phyloP scores from a whole-genome alignment of 192 early-diverging fungal species.

The Umbelopsis vinacea region DNA sequence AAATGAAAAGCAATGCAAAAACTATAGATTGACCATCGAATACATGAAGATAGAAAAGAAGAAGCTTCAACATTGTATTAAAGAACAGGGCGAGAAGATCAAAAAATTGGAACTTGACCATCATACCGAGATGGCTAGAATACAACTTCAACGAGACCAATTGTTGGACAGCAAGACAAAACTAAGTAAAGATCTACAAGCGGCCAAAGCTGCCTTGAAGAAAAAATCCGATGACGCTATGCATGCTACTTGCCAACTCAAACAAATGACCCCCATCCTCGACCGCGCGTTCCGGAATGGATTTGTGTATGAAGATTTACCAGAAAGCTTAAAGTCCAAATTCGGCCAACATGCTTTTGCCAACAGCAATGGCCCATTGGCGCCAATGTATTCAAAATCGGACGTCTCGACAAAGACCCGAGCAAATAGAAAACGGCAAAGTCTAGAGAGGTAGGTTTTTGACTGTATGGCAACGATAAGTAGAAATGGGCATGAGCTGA shows the following conservation, averaged over 20 bases:
- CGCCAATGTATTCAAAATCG: background rate
- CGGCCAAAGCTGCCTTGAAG: background rate
- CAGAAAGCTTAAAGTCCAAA: conserved; percentile 11
- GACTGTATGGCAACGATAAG: background rate
- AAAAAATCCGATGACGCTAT: conserved; percentile 4
- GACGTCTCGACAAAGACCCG: background rate
- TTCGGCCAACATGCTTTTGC: background rate
- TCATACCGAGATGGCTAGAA: background rate
- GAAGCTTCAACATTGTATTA: conserved; percentile 55
- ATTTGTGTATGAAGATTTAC: conserved; percentile 4
- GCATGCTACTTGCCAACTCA: background rate
- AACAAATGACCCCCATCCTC: conserved; percentile 13
- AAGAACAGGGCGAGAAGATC: conserved; percentile 1
- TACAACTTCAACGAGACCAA: background rate
- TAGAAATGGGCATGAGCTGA: background rate
- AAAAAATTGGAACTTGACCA: background rate
- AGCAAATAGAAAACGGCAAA: background rate
- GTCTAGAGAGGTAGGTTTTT: background rate
- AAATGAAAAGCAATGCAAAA: conserved; percentile 60
- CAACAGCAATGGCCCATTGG: background rate
- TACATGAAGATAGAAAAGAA: conserved; percentile 72
- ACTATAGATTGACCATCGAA: conserved; percentile 64
- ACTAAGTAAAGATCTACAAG: background rate
- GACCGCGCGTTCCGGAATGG: conserved; percentile 8
- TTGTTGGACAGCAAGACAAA: background rate